Evolutionary conservation across 1,284 basidiomycete genomes (phyloP), one percentile per base, ranked within the genome.

Genomic region (Sanguinoderma infundibulare): DNA sequence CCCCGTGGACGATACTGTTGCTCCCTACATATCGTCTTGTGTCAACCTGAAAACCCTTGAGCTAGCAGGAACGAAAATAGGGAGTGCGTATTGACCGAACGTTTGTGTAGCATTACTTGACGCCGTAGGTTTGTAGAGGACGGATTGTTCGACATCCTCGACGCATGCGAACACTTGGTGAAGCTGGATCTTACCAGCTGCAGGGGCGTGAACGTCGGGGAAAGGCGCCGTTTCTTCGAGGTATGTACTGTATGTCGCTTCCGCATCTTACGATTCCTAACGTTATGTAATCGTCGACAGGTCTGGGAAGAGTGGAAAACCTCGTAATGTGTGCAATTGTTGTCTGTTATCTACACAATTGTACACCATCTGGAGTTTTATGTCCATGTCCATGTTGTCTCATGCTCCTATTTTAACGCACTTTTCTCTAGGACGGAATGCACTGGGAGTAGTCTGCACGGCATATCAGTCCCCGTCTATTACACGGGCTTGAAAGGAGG

Each of bases 211-310:
- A 78, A 68, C 15, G 78, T 90, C 5, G 77, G 77, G 2, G 84
- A 90, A 62, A 77, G 89, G 32, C 77, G 89, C 24, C 79, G 81
- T n/a, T 87, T 91, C 68, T 91, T 91, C 67, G 85, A 90, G 77
- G 87, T 86, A 59, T 49, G 66, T 35, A 2, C 22, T n/a, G 24
- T 9, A 3, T 9, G 60, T 6, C 12, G 50, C n/a, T 46, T 49
- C 14, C 49, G 15, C 46, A 47, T 52, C 50, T 50, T 8, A 38
- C n/a, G 28, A n/a, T 15, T 34, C 17, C 24, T 36, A 42, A 44
- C 42, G 24, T 26, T 51, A 32, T 12, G 38, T 3, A 5, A 1
- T 14, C 2, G 34, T 14, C 20, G 15, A 36, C 46, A 86, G 84
- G 78, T 79, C 26, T 86, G 84, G 83, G 75, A 80, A 62, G 70